phyloP scores from a whole-genome alignment of 83 land plant genomes.

The Picea abies region DNA sequence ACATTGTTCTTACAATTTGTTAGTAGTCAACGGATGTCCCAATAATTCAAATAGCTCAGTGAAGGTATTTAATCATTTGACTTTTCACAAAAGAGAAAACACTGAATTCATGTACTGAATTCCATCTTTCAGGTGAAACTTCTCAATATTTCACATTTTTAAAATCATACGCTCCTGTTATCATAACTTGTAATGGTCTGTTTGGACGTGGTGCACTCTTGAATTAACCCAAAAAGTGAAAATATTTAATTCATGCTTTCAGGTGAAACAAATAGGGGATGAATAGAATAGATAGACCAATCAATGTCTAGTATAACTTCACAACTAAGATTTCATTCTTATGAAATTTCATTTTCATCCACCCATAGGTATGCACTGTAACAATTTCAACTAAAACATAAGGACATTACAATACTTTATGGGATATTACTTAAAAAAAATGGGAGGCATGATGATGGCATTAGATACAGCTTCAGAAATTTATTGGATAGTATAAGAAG shows the following conservation, averaged over 20 bases:
- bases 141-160: background rate
- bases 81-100: background rate
- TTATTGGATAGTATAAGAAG: too few species aligned
- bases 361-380: too few species aligned
- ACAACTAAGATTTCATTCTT: too few species aligned
- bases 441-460: too few species aligned
- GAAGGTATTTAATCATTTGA: background rate
- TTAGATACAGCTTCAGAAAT: too few species aligned
- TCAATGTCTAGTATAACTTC: too few species aligned
- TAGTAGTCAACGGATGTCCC: background rate
- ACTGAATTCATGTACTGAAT: background rate
- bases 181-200: conserved; percentile 82
- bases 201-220: too few species aligned
- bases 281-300: too few species aligned
- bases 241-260: background rate
- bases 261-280: background rate
- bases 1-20: background rate
- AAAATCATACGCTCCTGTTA: conserved; percentile 81
- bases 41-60: background rate
- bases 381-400: too few species aligned
- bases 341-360: too few species aligned
- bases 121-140: background rate
- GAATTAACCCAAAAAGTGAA: background rate
- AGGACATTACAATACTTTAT: too few species aligned
- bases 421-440: too few species aligned